Conservation (phyloP, 2,329 filamentous ascomycete species). For the Didymellaceae sp. region DNA sequence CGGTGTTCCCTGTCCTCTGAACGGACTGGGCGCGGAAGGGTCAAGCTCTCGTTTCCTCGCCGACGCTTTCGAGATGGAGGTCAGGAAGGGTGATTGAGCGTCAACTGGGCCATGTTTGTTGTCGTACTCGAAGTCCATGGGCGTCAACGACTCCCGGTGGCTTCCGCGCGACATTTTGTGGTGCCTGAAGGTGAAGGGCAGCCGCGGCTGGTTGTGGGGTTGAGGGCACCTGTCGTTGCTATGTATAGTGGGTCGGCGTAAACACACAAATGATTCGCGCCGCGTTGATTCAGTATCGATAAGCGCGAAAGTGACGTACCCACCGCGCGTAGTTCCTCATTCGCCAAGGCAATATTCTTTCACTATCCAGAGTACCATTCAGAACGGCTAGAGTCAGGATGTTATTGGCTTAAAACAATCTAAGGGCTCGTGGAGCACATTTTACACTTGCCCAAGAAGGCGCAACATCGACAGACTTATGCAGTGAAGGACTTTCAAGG, state of each 20-base stretch:
- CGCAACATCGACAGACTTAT: no score
- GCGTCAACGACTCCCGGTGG: constrained; percentile 51
- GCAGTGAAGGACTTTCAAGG: no score
- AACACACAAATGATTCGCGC: constrained; percentile 12
- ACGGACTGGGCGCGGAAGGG: constrained; percentile 6
- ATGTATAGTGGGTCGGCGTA: constrained; percentile 7
- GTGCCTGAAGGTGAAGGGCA: neutral
- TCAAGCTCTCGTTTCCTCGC: constrained; percentile 49
- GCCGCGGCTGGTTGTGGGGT: constrained; percentile 13
- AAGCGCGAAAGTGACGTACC: constrained; percentile 5
- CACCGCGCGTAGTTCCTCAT: neutral
- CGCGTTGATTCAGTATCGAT: constrained; percentile 3
- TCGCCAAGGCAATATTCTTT: no score
- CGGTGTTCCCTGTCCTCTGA: constrained; percentile 17
- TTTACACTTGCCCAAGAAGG: no score
- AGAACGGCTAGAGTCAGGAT: no score
- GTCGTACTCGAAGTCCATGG: constrained; percentile 63
- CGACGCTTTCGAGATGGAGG: constrained; percentile 32
- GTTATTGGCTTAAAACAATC: no score
- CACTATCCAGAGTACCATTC: no score
- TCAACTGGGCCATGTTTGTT: constrained; percentile 56
- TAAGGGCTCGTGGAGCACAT: no score
- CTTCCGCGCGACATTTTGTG: constrained; percentile 32
- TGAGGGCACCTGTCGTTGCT: constrained; percentile 14
- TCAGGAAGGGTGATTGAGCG: constrained; percentile 56